Evolutionary conservation across 2,329 filamentous ascomycete genomes (phyloP).

Genomic region (Calonectria multiphialidica): DNA sequence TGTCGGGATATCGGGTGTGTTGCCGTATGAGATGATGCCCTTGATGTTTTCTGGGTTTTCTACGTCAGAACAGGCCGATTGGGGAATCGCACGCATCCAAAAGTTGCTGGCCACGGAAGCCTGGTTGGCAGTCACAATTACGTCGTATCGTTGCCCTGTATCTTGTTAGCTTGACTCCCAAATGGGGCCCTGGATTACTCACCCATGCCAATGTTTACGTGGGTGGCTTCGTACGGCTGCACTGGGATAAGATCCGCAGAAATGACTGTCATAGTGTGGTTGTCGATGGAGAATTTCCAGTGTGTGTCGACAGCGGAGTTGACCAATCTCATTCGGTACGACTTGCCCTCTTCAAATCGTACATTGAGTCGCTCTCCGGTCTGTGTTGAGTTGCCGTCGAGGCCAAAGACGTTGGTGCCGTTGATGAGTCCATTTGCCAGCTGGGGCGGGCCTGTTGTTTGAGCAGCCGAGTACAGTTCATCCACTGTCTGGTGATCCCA

Average conservation of each 20-base stretch:
- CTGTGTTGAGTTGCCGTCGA: background rate
- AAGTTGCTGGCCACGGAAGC: background rate
- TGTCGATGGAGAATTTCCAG: too few species aligned
- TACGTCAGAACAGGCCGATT: background rate
- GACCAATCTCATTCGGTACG: conserved; percentile 60
- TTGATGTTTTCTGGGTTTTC: background rate
- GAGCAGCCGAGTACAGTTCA: background rate
- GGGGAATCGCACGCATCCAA: background rate
- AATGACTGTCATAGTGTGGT: conserved; percentile 68
- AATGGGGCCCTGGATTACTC: background rate
- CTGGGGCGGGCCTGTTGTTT: background rate
- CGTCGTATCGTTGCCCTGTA: background rate
- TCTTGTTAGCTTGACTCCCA: background rate
- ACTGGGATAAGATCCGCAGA: conserved; percentile 68
- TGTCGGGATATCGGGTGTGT: background rate
- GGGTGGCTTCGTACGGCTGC: background rate
- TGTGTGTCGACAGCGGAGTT: conserved; percentile 57
- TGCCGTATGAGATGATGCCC: background rate
- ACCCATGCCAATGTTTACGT: background rate
- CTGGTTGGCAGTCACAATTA: background rate
- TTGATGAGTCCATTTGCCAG: background rate
- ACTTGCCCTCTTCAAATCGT: conserved; percentile 46
- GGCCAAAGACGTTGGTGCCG: too few species aligned
- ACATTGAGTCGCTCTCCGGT: background rate
- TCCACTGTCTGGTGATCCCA: background rate